phyloP scores from a whole-genome alignment of 306 rosid species.

The Lupinus albus region DNA sequence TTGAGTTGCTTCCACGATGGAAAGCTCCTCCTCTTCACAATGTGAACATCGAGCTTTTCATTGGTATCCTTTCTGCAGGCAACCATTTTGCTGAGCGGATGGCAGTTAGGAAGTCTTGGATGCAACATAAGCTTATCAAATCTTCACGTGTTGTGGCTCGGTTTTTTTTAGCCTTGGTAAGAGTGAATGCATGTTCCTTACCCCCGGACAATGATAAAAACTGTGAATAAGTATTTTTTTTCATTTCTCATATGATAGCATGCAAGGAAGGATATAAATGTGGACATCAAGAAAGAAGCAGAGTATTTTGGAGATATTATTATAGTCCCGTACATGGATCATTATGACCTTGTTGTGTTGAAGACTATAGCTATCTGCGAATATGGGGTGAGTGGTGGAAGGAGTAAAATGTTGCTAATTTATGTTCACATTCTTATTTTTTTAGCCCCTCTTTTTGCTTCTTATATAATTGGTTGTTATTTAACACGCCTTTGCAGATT shows the following conservation, averaged over 20 bases:
- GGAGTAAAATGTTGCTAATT: conserved; percentile 30
- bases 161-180: conserved; percentile 90
- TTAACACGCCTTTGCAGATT: conserved; percentile 54
- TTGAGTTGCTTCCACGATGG: conserved; percentile 77
- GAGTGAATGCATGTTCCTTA: conserved; percentile 26
- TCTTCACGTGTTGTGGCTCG: conserved; percentile 81
- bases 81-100: conserved; percentile 94
- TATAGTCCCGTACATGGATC: conserved; percentile 92
- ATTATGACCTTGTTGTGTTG: conserved; percentile 92
- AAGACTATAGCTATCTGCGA: conserved; percentile 95
- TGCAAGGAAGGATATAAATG: conserved; percentile 80
- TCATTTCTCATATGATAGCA: conserved; percentile 55
- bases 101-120: conserved; percentile 99
- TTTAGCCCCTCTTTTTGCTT: neutral
- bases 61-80: conserved; percentile 95
- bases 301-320: conserved; percentile 89
- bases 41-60: conserved; percentile 66
- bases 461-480: neutral
- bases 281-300: conserved; percentile 81
- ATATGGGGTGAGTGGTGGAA: conserved; percentile 75
- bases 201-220: conserved; percentile 28
- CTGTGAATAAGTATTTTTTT: too few relatives aligned
- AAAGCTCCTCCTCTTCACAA: conserved; percentile 64
- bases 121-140: conserved; percentile 79
- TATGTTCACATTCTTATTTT: neutral